Conservation (phyloP, 2,329 filamentous ascomycete species). For the Eutypella sp. region DNA sequence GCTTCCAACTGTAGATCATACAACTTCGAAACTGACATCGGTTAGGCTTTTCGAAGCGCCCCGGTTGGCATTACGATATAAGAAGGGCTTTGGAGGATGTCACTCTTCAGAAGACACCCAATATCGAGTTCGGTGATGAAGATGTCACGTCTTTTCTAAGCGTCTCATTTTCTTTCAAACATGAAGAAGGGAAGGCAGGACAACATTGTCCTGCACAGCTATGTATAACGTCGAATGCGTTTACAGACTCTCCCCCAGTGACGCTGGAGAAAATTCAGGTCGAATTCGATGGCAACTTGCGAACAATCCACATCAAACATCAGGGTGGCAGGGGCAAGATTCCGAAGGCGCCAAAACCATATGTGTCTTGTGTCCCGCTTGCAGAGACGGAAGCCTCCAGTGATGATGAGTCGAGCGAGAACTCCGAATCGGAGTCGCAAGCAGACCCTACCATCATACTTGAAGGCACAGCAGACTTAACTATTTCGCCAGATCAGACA, state of each 20-base stretch:
- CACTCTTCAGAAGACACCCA: slow-evolving; percentile 37
- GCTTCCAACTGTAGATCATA: neutral
- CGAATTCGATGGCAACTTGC: slow-evolving; percentile 53
- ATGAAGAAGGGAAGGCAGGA: slow-evolving; percentile 56
- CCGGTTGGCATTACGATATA: slow-evolving; percentile 59
- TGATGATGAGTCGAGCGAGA: slow-evolving; percentile 22
- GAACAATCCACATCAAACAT: slow-evolving; percentile 48
- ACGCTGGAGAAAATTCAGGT: slow-evolving; percentile 47
- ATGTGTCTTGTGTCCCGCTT: slow-evolving; percentile 15
- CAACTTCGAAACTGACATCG: slow-evolving; percentile 14
- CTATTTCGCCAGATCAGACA: slow-evolving; percentile 60
- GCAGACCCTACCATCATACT: slow-evolving; percentile 34
- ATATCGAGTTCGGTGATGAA: slow-evolving; percentile 46
- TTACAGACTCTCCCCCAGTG: slow-evolving; percentile 46
- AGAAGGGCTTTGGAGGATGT: slow-evolving; percentile 50
- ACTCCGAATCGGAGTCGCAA: slow-evolving; percentile 19
- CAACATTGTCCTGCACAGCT: slow-evolving; percentile 56
- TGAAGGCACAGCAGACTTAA: slow-evolving; percentile 57
- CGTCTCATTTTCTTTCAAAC: slow-evolving; percentile 53
- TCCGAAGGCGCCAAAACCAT: slow-evolving; percentile 7
- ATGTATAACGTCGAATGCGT: slow-evolving; percentile 51
- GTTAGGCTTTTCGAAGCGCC: slow-evolving; percentile 48
- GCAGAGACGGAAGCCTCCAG: slow-evolving; percentile 20
- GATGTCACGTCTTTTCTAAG: slow-evolving; percentile 49
- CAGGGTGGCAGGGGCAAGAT: slow-evolving; percentile 12